Evolutionary conservation across 2,329 filamentous ascomycete genomes (phyloP).

Genomic region (Clarireedia homoeocarpa): DNA sequence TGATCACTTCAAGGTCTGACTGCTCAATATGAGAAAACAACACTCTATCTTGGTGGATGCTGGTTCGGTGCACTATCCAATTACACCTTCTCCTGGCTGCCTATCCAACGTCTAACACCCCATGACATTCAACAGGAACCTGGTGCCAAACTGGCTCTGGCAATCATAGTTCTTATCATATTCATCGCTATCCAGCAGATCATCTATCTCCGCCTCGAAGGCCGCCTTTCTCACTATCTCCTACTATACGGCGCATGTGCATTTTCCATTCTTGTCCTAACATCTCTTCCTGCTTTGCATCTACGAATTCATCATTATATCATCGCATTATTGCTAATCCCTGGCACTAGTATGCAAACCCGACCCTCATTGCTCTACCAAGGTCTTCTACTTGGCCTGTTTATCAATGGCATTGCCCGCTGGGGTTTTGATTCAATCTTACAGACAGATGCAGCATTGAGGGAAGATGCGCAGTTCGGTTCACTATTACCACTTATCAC

Average conservation of each 20-base stretch:
- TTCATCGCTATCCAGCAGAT: conserved; percentile 66
- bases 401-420: conserved; percentile 86
- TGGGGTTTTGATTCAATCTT: conserved; percentile 91
- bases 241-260: conserved; percentile 67
- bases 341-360: conserved; percentile 83
- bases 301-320: conserved; percentile 95
- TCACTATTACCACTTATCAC: conserved; percentile 51
- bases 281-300: conserved; percentile 67
- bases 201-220: conserved; percentile 81
- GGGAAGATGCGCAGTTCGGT: conserved; percentile 57
- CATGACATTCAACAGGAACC: conserved; percentile 87
- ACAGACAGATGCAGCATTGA: conserved; percentile 68
- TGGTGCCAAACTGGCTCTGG: conserved; percentile 75
- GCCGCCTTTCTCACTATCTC: conserved; percentile 68
- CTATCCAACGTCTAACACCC: conserved; percentile 79
- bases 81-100: conserved; percentile 91
- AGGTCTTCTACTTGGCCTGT: conserved; percentile 80
- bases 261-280: conserved; percentile 57
- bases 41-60: conserved; percentile 82
- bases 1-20: conserved; percentile 64
- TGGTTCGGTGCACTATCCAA: conserved; percentile 92
- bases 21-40: conserved; percentile 81
- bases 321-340: conserved; percentile 75
- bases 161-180: conserved; percentile 66
- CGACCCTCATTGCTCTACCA: conserved; percentile 80